A percentile compares a stretch with the other conserved stretches of the same genome.
These are phyloP conservation scores for Fennellomyces sp. DNA, from an alignment of 371 early-diverging fungal species.

Conservation along the genomic window DNA sequence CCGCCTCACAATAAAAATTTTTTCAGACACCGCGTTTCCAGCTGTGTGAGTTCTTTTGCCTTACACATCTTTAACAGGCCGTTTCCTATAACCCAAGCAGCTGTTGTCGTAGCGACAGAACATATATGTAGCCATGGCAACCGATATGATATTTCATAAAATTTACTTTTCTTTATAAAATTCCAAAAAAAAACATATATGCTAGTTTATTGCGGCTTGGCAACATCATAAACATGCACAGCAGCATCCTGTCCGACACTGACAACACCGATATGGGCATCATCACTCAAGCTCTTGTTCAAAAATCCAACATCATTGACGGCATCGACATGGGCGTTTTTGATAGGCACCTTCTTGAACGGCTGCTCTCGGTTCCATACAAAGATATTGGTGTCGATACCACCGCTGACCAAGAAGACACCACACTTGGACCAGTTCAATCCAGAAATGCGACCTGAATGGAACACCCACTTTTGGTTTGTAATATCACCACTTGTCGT, in stretches of 20 bases:
- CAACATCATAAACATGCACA: conserved; percentile 76
- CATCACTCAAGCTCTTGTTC: conserved; percentile 39
- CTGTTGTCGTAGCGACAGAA: too few relatives aligned
- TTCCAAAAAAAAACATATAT: background rate
- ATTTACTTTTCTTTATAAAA: background rate
- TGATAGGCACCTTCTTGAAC: conserved; percentile 75
- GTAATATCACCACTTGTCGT: conserved; percentile 55
- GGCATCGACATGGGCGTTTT: conserved; percentile 84
- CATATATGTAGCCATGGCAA: too few relatives aligned
- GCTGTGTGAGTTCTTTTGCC: background rate
- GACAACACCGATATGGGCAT: conserved; percentile 50
- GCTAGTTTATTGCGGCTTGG: conserved; percentile 31
- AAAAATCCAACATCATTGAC: conserved; percentile 77
- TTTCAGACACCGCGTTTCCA: background rate
- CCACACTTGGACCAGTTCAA: conserved; percentile 84
- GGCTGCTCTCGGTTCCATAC: conserved; percentile 89
- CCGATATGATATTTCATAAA: background rate
- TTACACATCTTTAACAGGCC: background rate
- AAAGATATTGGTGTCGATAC: conserved; percentile 89
- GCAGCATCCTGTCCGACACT: conserved; percentile 84
- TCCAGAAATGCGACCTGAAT: conserved; percentile 82
- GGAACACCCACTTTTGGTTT: conserved; percentile 86
- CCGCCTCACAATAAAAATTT: conserved; percentile 1
- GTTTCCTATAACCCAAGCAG: too few relatives aligned
- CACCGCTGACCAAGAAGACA: conserved; percentile 76